These are phyloP conservation scores for Podaxis sp. DNA, from an alignment of 768 basidiomycete species.

Conservation along the genomic window DNA sequence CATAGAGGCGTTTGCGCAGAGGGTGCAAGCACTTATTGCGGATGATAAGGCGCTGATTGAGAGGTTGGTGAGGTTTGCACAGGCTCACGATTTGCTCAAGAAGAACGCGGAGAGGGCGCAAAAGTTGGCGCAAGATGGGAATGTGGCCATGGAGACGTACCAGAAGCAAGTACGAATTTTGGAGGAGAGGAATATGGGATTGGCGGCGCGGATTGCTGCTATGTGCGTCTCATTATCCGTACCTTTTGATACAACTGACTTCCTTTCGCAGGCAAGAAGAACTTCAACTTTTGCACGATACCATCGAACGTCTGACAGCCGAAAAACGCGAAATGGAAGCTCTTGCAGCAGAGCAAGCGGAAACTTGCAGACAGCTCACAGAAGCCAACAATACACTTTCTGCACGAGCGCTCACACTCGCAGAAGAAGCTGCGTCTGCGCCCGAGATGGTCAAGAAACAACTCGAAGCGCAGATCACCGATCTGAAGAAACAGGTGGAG, in stretches of 20 bases:
- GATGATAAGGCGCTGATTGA: constrained; percentile 87
- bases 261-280: constrained; percentile 58
- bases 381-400: constrained; percentile 80
- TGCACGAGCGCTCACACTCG: constrained; percentile 66
- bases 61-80: constrained; percentile 78
- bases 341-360: constrained; percentile 68
- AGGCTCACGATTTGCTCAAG: constrained; percentile 88
- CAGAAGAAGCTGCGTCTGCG: constrained; percentile 62
- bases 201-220: constrained; percentile 50
- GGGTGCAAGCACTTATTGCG: constrained; percentile 77
- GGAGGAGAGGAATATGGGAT: constrained; percentile 66
- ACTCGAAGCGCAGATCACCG: constrained; percentile 62
- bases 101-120: constrained; percentile 90
- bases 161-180: constrained; percentile 82
- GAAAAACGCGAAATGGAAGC: constrained; percentile 74
- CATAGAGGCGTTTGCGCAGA: constrained; percentile 70
- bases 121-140: constrained; percentile 85
- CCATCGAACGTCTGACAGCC: constrained; percentile 53
- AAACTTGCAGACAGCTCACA: constrained; percentile 67
- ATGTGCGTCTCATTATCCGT: constrained; percentile 43
- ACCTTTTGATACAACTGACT: constrained; percentile 14
- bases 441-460: constrained; percentile 60
- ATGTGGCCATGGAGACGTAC: constrained; percentile 79
- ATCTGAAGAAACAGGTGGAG: constrained; percentile 58
- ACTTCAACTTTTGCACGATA: constrained; percentile 53